A percentile compares a stretch with the other conserved stretches of the same genome.
phyloP scores from a whole-genome alignment of 2,329 filamentous ascomycete genomes.

The Aspergillus costaricaensis region DNA sequence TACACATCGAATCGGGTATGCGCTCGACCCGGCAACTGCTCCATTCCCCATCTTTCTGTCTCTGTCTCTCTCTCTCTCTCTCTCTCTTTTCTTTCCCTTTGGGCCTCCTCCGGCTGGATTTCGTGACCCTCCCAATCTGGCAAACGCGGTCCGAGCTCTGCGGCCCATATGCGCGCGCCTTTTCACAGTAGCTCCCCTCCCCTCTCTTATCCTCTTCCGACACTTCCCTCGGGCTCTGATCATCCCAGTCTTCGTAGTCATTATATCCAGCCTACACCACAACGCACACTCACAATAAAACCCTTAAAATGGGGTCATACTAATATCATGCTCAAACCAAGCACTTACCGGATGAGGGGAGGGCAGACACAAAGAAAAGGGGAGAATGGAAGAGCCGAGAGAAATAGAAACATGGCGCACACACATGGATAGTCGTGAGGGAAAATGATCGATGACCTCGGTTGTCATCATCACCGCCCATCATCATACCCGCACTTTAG shows the following conservation, averaged over 20 bases:
- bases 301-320: too few species aligned
- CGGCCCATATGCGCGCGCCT: not conserved
- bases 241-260: too few species aligned
- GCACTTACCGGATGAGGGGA: too few species aligned
- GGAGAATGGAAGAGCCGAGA: not conserved
- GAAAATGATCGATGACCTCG: not conserved
- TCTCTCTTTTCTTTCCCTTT: not conserved
- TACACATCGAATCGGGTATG: constrained; percentile 15
- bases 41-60: not conserved
- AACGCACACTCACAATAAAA: too few species aligned
- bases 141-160: constrained; percentile 21
- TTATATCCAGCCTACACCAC: too few species aligned
- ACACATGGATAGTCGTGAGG: too few species aligned
- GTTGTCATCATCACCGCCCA: not conserved
- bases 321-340: too few species aligned
- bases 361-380: not conserved
- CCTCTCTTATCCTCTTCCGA: too few species aligned
- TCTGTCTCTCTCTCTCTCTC: too few species aligned
- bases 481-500: not conserved
- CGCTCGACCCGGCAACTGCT: not conserved
- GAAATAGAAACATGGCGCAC: not conserved
- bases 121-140: constrained; percentile 15
- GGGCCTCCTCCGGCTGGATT: constrained; percentile 11
- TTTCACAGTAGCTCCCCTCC: too few species aligned
- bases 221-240: too few species aligned